Conservation (phyloP, 2,329 filamentous ascomycete species). For the Apiospora sp. region DNA sequence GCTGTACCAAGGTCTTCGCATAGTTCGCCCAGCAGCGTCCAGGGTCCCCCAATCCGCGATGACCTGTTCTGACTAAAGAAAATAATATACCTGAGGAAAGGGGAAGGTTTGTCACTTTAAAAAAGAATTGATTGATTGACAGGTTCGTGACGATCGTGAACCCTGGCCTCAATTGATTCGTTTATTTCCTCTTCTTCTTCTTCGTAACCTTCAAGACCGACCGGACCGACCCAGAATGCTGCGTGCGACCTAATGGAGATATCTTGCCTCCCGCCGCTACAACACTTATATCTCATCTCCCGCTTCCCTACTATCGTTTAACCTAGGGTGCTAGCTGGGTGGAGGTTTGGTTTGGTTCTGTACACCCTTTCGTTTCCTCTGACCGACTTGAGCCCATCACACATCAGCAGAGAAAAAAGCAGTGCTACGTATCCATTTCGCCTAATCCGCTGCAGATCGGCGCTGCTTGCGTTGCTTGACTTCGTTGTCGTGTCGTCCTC, state of each 20-base stretch:
- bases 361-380: background rate
- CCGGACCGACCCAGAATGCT: background rate
- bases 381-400: slow-evolving; percentile 1
- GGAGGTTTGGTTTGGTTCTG: background rate
- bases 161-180: background rate
- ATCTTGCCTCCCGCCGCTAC: background rate
- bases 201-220: too few relatives aligned
- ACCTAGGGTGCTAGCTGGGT: background rate
- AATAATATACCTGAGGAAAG: background rate
- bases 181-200: background rate
- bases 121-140: background rate
- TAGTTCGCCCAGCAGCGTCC: background rate
- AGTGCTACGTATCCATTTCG: slow-evolving; percentile 21
- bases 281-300: background rate
- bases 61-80: background rate
- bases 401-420: background rate
- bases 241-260: background rate
- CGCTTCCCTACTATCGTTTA: slow-evolving; percentile 2
- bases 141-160: background rate
- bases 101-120: background rate
- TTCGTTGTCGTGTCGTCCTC: slow-evolving; percentile 5
- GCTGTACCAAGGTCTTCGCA: background rate
- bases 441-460: slow-evolving; percentile 9
- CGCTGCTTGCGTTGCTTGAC: background rate
- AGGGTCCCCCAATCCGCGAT: background rate